Evolutionary conservation across 2,329 filamentous ascomycete genomes (phyloP), one percentile per base, ranked within the genome.

Genomic region (Penicillium sp.): DNA sequence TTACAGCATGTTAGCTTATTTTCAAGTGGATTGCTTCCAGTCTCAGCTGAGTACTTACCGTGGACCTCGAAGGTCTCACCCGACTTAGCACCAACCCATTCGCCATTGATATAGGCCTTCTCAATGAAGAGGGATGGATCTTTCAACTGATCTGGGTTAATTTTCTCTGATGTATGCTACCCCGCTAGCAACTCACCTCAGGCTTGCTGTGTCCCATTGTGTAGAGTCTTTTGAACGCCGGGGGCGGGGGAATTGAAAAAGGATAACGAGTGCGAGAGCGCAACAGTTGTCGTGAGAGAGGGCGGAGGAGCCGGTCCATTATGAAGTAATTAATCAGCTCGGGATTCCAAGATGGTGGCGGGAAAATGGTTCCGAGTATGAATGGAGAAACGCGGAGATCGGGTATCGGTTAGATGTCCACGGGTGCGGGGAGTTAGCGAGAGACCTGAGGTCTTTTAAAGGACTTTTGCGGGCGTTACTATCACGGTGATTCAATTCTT

Each of bases 41-140:
- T n/a, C 20, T 7, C 16, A 40, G 29, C 64, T 20, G 3, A 20
- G 18, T 20, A 20, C 18, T 55, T 70, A 85, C 83, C 85, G 54
- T 80, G 77, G 50, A 96, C 87, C 66, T 93, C 84, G 69, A 97
- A 98, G 37, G 89, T 95, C 78, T 94, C 84, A 64, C 89, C 88
- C 0, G 89, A 95, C 63, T 82, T 81, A 58, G 91, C 87, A 59
- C 79, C 78, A 52, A 94, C 80, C 87, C 90, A 98, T 78, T 95
- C 80, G 62, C 93, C 93, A 67, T 98, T 91, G 63, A 97, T 84
- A 65, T 91, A 96, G 62, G 82, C 73, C 65, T 90, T 80, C 58
- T 85, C 81, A 74, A 94, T 96, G 62, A 97, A 80, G 50, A 98
- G 79, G 20, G 85, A 87, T 28, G 81, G 80, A 59, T 91, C 87